Evolutionary conservation across 164 flowering plant genomes (phyloP).

Genomic region (Umbilicus rupestris): DNA sequence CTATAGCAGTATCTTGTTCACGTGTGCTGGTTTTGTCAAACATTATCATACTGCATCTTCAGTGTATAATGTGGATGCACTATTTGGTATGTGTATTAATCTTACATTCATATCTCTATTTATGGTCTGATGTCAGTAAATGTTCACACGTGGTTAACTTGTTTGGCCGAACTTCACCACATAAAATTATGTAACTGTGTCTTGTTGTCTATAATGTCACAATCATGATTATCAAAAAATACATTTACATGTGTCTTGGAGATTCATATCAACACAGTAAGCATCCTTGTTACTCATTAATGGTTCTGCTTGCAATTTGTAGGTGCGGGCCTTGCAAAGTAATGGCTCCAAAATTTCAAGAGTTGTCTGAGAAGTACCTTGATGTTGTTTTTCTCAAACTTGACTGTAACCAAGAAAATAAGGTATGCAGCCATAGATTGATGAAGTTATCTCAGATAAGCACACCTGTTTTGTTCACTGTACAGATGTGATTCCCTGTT

Average conservation of each 20-base stretch:
- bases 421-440: conserved; percentile 27
- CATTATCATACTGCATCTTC: too few relatives aligned
- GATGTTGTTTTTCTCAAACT: conserved; percentile 86
- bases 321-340: conserved; percentile 99
- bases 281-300: background rate
- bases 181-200: too few relatives aligned
- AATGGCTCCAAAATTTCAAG: conserved; percentile 73
- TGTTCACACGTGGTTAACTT: too few relatives aligned
- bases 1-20: too few relatives aligned
- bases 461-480: conserved; percentile 6
- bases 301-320: background rate
- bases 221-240: background rate
- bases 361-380: conserved; percentile 48
- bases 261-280: background rate
- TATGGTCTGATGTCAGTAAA: too few relatives aligned
- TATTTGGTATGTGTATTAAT: too few relatives aligned
- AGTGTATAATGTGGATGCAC: too few relatives aligned
- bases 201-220: background rate
- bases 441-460: background rate
- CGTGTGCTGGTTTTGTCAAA: too few relatives aligned
- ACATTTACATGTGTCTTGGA: background rate
- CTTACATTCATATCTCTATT: too few relatives aligned
- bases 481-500: conserved; percentile 5
- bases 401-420: conserved; percentile 90
- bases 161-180: too few relatives aligned